Percentiles rank a stretch among this genome's conserved stretches.
These are phyloP conservation scores for Ophiostoma fasciatum DNA, from an alignment of 2,329 filamentous ascomycete genomes.

Conservation along the genomic window DNA sequence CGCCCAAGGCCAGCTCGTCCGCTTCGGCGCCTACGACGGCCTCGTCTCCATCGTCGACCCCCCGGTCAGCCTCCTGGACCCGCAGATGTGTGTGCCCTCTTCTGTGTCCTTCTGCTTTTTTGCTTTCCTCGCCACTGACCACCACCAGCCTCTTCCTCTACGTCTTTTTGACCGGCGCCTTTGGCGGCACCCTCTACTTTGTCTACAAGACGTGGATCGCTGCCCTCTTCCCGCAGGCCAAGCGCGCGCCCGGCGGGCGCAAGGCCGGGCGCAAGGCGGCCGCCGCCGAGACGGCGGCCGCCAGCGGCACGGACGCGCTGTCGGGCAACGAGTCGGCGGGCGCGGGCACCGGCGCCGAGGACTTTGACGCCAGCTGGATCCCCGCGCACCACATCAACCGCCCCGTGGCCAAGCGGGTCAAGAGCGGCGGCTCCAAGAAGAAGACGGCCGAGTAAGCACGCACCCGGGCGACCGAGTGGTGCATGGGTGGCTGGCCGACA, in stretches of 20 bases:
- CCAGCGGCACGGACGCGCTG: slow-evolving; percentile 34
- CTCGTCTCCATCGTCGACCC: slow-evolving; percentile 59
- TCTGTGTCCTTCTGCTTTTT: neutral
- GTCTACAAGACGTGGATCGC: slow-evolving; percentile 98
- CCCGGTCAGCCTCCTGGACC: slow-evolving; percentile 15
- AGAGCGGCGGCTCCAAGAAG: slow-evolving; percentile 37
- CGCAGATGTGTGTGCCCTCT: slow-evolving; percentile 37
- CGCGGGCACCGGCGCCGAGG: slow-evolving; percentile 48
- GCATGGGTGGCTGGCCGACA: neutral
- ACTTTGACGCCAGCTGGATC: slow-evolving; percentile 89
- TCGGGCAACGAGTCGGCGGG: slow-evolving; percentile 58
- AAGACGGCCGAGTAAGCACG: slow-evolving; percentile 20
- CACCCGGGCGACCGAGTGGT: no score
- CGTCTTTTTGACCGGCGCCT: slow-evolving; percentile 67
- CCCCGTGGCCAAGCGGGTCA: slow-evolving; percentile 55
- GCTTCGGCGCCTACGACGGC: slow-evolving; percentile 65
- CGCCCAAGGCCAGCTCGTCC: slow-evolving; percentile 53
- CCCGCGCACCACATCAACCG: slow-evolving; percentile 78
- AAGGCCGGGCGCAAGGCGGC: slow-evolving; percentile 52
- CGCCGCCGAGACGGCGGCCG: neutral
- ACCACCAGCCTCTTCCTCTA: slow-evolving; percentile 81
- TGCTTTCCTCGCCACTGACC: neutral
- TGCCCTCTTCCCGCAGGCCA: slow-evolving; percentile 84
- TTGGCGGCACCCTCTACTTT: slow-evolving; percentile 76
- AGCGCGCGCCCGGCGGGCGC: slow-evolving; percentile 45